A percentile compares a stretch with the other conserved stretches of the same genome.
phyloP scores from a whole-genome alignment of 441 rosid genomes.

The Flueggea neowawraea region DNA sequence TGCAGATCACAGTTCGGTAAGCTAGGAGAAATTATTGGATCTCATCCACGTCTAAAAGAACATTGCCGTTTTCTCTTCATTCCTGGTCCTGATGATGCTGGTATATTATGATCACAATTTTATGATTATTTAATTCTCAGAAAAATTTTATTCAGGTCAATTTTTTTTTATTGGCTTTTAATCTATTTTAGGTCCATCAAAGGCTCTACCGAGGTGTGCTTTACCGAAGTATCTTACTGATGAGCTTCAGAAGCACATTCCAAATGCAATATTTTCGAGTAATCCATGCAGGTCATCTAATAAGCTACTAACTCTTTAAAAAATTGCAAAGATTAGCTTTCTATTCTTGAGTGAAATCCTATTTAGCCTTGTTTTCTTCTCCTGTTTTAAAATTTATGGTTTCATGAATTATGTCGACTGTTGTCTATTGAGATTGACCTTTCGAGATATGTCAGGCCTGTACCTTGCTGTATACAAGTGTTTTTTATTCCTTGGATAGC shows the following conservation, averaged over 20 bases:
- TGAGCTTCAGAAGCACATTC: conserved; percentile 64
- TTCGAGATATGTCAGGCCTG: no score
- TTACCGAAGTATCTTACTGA: conserved; percentile 75
- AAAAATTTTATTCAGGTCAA: no score
- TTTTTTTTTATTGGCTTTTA: no score
- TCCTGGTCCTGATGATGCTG: conserved; percentile 94
- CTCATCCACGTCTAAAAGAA: conserved; percentile 68
- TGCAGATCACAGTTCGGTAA: conserved; percentile 69
- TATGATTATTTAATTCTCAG: background rate
- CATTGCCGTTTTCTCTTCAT: conserved; percentile 76
- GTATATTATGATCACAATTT: conserved; percentile 27
- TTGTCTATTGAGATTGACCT: no score
- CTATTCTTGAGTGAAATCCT: background rate
- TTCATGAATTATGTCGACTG: no score
- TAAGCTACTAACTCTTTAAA: conserved; percentile 1
- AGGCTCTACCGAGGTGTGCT: conserved; percentile 71
- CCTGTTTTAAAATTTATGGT: no score
- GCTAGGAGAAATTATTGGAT: conserved; percentile 69
- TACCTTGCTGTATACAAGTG: no score
- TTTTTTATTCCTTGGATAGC: no score
- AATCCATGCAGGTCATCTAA: conserved; percentile 90
- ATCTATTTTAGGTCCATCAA: conserved; percentile 70
- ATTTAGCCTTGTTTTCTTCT: background rate
- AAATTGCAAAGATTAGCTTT: conserved; percentile 2
- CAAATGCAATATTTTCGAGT: conserved; percentile 80